These are phyloP conservation scores for Cytospora piceicola DNA, from an alignment of 2,329 filamentous ascomycete genomes.

Conservation along the genomic window DNA sequence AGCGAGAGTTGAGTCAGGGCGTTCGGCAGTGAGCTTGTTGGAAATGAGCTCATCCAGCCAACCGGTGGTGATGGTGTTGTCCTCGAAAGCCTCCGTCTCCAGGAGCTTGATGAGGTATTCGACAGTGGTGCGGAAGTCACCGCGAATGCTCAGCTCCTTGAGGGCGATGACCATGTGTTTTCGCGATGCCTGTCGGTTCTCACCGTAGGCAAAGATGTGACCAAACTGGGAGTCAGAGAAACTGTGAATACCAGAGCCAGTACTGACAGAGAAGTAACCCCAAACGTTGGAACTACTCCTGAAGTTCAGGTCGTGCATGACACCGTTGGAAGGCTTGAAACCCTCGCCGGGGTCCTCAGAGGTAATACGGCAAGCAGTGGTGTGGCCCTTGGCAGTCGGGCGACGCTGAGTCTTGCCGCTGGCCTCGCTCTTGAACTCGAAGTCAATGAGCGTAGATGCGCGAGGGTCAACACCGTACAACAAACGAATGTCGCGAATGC, in stretches of 20 bases:
- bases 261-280: slow-evolving; percentile 99
- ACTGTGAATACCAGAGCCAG: slow-evolving; percentile 95
- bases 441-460: slow-evolving; percentile 86
- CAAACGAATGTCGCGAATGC: slow-evolving; percentile 93
- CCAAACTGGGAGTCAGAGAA: slow-evolving; percentile 99
- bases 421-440: slow-evolving; percentile 87
- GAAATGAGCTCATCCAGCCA: slow-evolving; percentile 99
- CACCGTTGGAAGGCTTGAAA: slow-evolving; percentile 99
- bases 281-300: slow-evolving; percentile 97
- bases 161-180: slow-evolving; percentile 99
- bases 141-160: slow-evolving; percentile 98
- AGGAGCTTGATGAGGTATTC: slow-evolving; percentile 99
- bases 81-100: slow-evolving; percentile 97
- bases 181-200: slow-evolving; percentile 92
- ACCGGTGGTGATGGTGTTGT: slow-evolving; percentile 98
- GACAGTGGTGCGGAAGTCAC: slow-evolving; percentile 97
- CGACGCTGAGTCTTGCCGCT: slow-evolving; percentile 85
- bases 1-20: slow-evolving; percentile 91
- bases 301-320: slow-evolving; percentile 99
- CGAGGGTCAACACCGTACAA: slow-evolving; percentile 95
- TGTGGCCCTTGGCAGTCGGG: slow-evolving; percentile 93
- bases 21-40: slow-evolving; percentile 94
- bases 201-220: slow-evolving; percentile 98
- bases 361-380: slow-evolving; percentile 97
- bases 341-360: slow-evolving; percentile 98